phyloP scores from a whole-genome alignment of 2,329 filamentous ascomycete species.

The Samsoniella hepiali region DNA sequence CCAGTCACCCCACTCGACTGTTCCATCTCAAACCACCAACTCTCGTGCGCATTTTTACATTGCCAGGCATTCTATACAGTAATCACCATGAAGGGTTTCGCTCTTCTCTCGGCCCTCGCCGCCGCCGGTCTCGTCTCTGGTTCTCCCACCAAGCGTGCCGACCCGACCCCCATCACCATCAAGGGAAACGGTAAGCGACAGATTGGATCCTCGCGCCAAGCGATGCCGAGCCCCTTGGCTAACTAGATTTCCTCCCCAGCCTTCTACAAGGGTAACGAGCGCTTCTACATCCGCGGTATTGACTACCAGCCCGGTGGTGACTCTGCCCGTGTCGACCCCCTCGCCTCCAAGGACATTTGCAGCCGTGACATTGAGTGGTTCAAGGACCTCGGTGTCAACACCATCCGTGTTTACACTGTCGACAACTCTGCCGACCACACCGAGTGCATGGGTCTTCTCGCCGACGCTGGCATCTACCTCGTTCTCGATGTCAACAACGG shows the following conservation, averaged over 20 bases:
- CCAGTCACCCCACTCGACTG: conserved; percentile 19
- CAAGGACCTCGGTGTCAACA: conserved; percentile 84
- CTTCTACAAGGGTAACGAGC: conserved; percentile 51
- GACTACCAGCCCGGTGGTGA: conserved; percentile 63
- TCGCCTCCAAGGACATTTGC: conserved; percentile 68
- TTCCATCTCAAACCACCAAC: conserved; percentile 3
- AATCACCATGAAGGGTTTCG: conserved; percentile 47
- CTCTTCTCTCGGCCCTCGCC: conserved; percentile 47
- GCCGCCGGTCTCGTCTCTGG: conserved; percentile 44
- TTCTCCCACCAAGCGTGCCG: conserved; percentile 52
- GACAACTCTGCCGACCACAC: conserved; percentile 83
- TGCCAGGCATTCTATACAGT: conserved; percentile 16
- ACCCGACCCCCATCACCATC: conserved; percentile 48
- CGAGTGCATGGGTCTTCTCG: conserved; percentile 77
- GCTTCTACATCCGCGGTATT: conserved; percentile 59
- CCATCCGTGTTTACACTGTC: conserved; percentile 86
- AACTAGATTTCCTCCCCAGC: conserved; percentile 35
- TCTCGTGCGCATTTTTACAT: conserved; percentile 2
- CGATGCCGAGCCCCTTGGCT: background rate
- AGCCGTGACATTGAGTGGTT: conserved; percentile 78
- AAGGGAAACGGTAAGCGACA: conserved; percentile 53
- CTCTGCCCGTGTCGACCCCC: conserved; percentile 62
- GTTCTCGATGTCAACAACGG: conserved; percentile 90
- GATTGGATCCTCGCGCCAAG: background rate
- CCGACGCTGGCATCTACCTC: conserved; percentile 85